A percentile compares a stretch with the other conserved stretches of the same genome.
Evolutionary conservation across 2,329 filamentous ascomycete genomes (phyloP).

Genomic region (Thyridium curvatum): DNA sequence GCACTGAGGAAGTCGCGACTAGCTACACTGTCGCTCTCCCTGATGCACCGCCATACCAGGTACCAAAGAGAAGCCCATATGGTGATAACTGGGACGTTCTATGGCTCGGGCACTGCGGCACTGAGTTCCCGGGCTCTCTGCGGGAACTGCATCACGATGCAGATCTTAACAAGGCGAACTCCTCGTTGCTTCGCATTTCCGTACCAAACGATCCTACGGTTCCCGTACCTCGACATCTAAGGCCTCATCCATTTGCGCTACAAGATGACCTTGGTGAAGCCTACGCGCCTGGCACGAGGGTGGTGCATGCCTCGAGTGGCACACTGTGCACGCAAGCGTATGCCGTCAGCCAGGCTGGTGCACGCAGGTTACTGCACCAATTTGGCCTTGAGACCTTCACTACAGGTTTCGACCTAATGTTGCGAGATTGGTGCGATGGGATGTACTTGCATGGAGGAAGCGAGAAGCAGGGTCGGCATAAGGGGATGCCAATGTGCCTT

Average conservation of each 20-base stretch:
- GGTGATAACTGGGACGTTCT: slow-evolving; percentile 46
- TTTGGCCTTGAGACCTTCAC: slow-evolving; percentile 33
- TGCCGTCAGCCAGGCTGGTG: slow-evolving; percentile 35
- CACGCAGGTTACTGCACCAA: slow-evolving; percentile 33
- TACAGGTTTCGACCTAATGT: slow-evolving; percentile 34
- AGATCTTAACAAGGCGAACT: background rate
- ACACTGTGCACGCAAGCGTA: slow-evolving; percentile 32
- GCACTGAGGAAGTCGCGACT: slow-evolving; percentile 8
- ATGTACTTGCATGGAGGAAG: slow-evolving; percentile 5
- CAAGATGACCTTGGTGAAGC: slow-evolving; percentile 12
- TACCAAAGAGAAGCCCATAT: slow-evolving; percentile 30
- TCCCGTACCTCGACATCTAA: slow-evolving; percentile 23
- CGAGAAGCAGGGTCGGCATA: background rate
- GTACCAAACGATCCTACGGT: slow-evolving; percentile 26
- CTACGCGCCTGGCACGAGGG: slow-evolving; percentile 34
- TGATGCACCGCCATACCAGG: slow-evolving; percentile 5
- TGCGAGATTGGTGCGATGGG: slow-evolving; percentile 40
- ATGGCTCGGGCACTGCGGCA: slow-evolving; percentile 44
- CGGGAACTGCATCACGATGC: background rate
- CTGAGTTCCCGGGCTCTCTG: slow-evolving; percentile 17
- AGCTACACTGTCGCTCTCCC: slow-evolving; percentile 7
- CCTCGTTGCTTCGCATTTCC: slow-evolving; percentile 8
- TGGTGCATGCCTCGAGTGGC: slow-evolving; percentile 34
- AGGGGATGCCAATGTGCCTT: slow-evolving; percentile 12
- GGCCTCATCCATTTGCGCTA: slow-evolving; percentile 27